Evolutionary conservation across 176 grass and related monocot genomes (phyloP), one percentile per base, ranked within the genome.

Genomic region (Hordeum vulgare): DNA sequence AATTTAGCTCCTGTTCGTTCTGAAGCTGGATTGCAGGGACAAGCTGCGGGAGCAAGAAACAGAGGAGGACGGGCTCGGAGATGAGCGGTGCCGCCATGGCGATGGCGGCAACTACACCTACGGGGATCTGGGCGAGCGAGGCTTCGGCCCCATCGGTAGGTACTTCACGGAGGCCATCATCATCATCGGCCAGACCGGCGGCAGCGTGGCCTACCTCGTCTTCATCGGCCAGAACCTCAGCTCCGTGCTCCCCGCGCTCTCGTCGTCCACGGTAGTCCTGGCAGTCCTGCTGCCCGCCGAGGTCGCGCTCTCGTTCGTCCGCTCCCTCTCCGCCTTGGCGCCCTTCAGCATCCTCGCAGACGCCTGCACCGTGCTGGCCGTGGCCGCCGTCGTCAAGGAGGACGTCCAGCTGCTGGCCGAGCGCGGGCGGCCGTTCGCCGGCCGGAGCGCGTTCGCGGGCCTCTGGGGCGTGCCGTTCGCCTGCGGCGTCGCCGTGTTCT

Each of bases 191-290:
- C 90, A 97, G 84, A 83, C 92, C 10, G 92, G 95, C 14, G 90
- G 95, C 74, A 86, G 90, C 6, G 84, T 97, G 20, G 95, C 95
- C 3, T 94, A 97, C 88, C 84, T 97, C 15, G 90, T 97, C 41
- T 97, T 97, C 79, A 97, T 97, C 54, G 90, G 95, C 57, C 95
- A 97, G 77, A 97, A 97, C 80, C 61, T 94, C 40, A 88, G 75
- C 35, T 94, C 92, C 25, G 76, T 97, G 35, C 87, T 97, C 86
- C 71, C 86, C 25, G 31, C 77, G 75, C 65, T 93, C 28, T 84
- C 82, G 8, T 69, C 82, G 27, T n/a, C 77, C 31, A 3, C 63
- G 6, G 87, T 94, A 71, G 91, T 97, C 26, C 90, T 97, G 10
- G 61, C 91, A 7, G 3, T 94, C 66, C 59, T 94, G 14, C 91